Conservation (phyloP, 2,329 filamentous ascomycete genomes). For the Aureobasidium subglaciale region DNA sequence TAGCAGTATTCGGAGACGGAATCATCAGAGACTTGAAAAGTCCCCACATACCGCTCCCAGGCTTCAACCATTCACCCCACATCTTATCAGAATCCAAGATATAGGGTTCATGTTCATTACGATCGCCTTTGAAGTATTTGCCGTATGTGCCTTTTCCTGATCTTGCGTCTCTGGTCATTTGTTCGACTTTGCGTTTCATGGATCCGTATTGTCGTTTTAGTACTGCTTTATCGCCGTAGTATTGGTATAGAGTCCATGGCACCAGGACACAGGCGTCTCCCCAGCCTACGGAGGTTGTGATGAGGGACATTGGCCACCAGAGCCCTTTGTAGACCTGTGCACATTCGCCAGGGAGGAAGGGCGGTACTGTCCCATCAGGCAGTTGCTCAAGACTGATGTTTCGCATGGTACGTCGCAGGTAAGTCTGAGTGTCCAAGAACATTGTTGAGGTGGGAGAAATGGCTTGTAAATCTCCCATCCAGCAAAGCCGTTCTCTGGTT, state of each 20-base stretch:
- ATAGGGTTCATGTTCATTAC: conserved; percentile 8
- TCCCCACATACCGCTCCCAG: conserved; percentile 11
- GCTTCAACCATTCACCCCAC: conserved; percentile 10
- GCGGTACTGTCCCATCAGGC: conserved; percentile 4
- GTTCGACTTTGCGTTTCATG: conserved; percentile 11
- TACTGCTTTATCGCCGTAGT: conserved; percentile 4
- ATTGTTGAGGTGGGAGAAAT: conserved; percentile 5
- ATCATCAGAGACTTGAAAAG: conserved; percentile 11
- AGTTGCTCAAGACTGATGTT: conserved; percentile 2
- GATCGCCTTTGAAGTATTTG: conserved; percentile 8
- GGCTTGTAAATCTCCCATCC: conserved; percentile 11
- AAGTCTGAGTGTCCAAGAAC: conserved; percentile 10
- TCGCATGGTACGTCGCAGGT: not conserved
- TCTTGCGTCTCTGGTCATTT: not conserved
- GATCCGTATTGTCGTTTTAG: not conserved
- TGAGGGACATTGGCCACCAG: conserved; percentile 1
- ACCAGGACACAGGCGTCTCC: conserved; percentile 11
- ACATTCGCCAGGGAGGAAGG: conserved; percentile 7
- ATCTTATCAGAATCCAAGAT: conserved; percentile 9
- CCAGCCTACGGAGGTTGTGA: conserved; percentile 1
- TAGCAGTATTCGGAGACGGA: conserved; percentile 3
- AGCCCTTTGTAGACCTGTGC: conserved; percentile 8
- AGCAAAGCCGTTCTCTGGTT: conserved; percentile 1
- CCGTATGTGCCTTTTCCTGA: not conserved
- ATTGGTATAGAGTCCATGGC: conserved; percentile 6